Percentiles rank a stretch among this genome's conserved stretches.
Conservation (phyloP, 2,329 filamentous ascomycete species). For the Hypoxylon sp. region DNA sequence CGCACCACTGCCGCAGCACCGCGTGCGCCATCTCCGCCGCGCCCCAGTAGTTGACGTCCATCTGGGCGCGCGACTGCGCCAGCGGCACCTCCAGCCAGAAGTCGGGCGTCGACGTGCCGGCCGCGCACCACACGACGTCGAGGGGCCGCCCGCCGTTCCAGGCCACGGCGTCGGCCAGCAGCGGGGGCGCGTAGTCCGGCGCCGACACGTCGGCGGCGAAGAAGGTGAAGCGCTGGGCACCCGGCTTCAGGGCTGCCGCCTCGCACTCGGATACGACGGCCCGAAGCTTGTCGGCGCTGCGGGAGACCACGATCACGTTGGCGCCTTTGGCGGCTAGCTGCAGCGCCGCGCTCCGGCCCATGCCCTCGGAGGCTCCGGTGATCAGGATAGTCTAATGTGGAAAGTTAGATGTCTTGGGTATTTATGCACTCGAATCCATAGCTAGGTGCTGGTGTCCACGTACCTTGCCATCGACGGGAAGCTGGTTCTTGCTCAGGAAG, state of each 20-base stretch:
- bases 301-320: slow-evolving; percentile 85
- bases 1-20: slow-evolving; percentile 79
- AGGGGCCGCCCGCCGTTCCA: slow-evolving; percentile 83
- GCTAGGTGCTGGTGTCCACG: slow-evolving; percentile 43
- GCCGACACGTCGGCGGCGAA: slow-evolving; percentile 85
- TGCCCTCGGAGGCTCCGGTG: slow-evolving; percentile 92
- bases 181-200: slow-evolving; percentile 73
- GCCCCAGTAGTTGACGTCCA: slow-evolving; percentile 94
- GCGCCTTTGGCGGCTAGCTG: slow-evolving; percentile 86
- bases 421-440: too few relatives aligned
- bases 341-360: slow-evolving; percentile 81
- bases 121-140: slow-evolving; percentile 92
- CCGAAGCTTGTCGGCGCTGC: slow-evolving; percentile 80
- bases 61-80: slow-evolving; percentile 76
- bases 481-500: slow-evolving; percentile 77
- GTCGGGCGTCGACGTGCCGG: slow-evolving; percentile 77
- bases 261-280: slow-evolving; percentile 68
- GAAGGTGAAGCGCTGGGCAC: slow-evolving; percentile 81
- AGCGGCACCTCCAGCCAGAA: slow-evolving; percentile 82
- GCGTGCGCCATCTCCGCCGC: slow-evolving; percentile 87
- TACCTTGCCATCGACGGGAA: slow-evolving; percentile 88
- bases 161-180: slow-evolving; percentile 76
- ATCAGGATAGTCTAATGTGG: slow-evolving; percentile 81
- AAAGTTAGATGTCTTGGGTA: too few relatives aligned
- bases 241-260: slow-evolving; percentile 72